Conservation (phyloP, 2,329 filamentous ascomycete species). For the Mariannaea elegans region DNA sequence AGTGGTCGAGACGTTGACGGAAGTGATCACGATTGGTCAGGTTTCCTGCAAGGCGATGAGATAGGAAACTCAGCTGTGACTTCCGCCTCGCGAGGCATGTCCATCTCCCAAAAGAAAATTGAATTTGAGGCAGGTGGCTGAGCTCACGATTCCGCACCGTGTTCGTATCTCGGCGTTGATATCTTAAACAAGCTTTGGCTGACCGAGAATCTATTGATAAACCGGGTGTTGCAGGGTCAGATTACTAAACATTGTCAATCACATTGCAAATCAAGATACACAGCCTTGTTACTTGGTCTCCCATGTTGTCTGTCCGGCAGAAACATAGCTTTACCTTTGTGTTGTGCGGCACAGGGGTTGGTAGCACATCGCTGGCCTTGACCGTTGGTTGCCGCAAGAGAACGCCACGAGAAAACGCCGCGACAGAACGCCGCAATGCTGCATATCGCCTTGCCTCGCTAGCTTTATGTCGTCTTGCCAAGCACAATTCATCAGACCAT, state of each 20-base stretch:
- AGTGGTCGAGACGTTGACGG: neutral
- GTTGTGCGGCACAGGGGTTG: neutral
- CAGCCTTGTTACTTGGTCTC: neutral
- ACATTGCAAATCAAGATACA: conserved; percentile 1
- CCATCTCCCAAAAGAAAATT: neutral
- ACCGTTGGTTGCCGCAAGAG: neutral
- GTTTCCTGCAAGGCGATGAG: neutral
- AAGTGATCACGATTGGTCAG: conserved; percentile 1
- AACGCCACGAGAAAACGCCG: too few relatives aligned
- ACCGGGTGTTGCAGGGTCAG: conserved; percentile 13
- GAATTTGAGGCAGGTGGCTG: neutral
- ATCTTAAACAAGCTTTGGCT: conserved; percentile 13
- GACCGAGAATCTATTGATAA: conserved; percentile 20
- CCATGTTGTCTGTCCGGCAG: neutral
- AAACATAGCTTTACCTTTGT: neutral
- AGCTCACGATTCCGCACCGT: neutral
- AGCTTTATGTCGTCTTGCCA: neutral
- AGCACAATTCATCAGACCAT: neutral
- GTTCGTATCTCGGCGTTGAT: conserved; percentile 9
- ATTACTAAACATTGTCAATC: neutral
- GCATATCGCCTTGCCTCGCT: conserved; percentile 3
- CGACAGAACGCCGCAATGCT: neutral
- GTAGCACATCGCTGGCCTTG: neutral
- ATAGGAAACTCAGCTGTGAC: conserved; percentile 7
- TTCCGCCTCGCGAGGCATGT: neutral